A percentile compares a stretch with the other conserved stretches of the same genome.
Conservation (phyloP, 768 basidiomycete species). For the Tulasnella sp. region DNA sequence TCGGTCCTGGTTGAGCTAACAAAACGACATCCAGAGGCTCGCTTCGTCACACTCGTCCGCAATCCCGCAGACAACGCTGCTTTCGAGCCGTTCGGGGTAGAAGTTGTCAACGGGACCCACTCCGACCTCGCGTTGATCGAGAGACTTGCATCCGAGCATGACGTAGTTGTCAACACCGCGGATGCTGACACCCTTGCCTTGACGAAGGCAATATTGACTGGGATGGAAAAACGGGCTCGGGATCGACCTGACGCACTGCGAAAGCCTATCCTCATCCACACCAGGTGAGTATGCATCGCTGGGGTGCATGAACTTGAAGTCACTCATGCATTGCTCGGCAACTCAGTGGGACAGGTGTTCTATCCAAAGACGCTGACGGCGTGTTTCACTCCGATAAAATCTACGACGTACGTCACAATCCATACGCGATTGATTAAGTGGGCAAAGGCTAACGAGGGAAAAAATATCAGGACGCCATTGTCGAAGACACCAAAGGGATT, state of each 20-base stretch:
- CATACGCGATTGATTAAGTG: too few relatives aligned
- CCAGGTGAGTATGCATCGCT: conserved; percentile 19
- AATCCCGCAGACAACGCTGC: conserved; percentile 20
- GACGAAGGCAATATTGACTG: conserved; percentile 25
- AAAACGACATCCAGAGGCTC: conserved; percentile 27
- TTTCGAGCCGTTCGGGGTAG: conserved; percentile 20
- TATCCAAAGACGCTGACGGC: conserved; percentile 22
- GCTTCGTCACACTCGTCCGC: conserved; percentile 22
- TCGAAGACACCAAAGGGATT: conserved; percentile 27
- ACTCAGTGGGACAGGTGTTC: conserved; percentile 22
- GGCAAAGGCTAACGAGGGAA: not conserved
- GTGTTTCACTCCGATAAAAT: conserved; percentile 24
- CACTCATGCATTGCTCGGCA: conserved; percentile 13
- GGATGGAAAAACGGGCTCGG: conserved; percentile 21
- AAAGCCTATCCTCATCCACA: conserved; percentile 28
- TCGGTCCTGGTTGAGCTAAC: conserved; percentile 34
- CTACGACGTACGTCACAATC: conserved; percentile 24
- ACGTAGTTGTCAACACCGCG: conserved; percentile 27
- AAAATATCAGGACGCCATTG: conserved; percentile 25
- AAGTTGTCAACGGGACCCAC: conserved; percentile 17
- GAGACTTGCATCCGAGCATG: conserved; percentile 18
- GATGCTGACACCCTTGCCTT: conserved; percentile 28
- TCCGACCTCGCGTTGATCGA: conserved; percentile 18
- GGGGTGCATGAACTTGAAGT: not conserved
- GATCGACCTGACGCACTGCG: conserved; percentile 5